phyloP scores from a whole-genome alignment of 441 rosid species.

The Croton setiger region DNA sequence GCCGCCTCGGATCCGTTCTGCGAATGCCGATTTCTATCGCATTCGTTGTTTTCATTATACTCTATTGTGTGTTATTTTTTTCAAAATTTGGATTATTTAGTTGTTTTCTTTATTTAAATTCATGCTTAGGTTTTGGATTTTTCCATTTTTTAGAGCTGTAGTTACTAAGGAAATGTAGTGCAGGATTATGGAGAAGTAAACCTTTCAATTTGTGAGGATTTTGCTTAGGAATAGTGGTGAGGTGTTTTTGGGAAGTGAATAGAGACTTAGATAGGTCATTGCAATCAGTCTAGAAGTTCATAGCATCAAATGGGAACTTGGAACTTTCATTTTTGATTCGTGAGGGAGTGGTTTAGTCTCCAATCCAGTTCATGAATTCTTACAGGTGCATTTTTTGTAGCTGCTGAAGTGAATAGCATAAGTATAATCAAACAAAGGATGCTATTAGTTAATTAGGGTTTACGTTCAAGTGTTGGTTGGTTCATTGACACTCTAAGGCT shows the following conservation, averaged over 20 bases:
- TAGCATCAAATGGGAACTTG: neutral
- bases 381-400: neutral
- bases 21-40: conserved; percentile 1
- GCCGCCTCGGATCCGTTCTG: neutral
- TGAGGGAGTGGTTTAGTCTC: neutral
- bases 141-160: conserved; percentile 2
- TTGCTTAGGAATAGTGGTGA: neutral
- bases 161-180: neutral
- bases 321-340: neutral
- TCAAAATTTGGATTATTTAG: neutral
- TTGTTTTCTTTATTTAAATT: neutral
- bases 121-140: neutral
- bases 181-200: neutral
- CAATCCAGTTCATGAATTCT: neutral
- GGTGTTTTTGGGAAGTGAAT: neutral
- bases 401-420: neutral
- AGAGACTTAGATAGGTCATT: neutral
- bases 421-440: neutral
- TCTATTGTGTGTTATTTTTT: neutral
- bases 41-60: no score
- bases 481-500: neutral
- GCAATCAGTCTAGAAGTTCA: neutral
- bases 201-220: neutral
- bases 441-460: neutral
- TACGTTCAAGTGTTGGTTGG: no score